phyloP scores from a whole-genome alignment of 192 early-diverging fungal species.

The Gryganskiella cystojenkinii region DNA sequence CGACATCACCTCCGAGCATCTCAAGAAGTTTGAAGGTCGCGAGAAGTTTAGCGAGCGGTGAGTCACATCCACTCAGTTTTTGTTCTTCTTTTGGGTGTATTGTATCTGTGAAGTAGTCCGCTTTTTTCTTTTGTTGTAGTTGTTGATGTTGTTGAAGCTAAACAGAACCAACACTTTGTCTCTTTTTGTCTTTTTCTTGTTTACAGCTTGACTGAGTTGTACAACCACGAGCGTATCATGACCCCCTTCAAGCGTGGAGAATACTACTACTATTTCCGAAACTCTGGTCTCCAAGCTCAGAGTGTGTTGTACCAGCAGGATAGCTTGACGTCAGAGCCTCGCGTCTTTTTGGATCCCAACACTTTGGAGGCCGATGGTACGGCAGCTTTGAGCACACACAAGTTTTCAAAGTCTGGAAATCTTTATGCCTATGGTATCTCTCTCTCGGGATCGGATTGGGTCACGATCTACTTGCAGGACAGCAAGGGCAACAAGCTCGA shows the following conservation, averaged over 20 bases:
- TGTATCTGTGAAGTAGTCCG: too few species aligned
- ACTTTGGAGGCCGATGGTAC: slow-evolving; percentile 69
- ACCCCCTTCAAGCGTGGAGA: slow-evolving; percentile 67
- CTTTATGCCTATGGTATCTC: slow-evolving; percentile 66
- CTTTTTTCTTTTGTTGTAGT: background rate
- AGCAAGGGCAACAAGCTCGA: slow-evolving; percentile 48
- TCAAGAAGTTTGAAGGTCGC: slow-evolving; percentile 54
- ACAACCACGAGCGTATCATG: slow-evolving; percentile 67
- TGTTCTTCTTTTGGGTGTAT: background rate
- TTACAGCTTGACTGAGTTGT: slow-evolving; percentile 62
- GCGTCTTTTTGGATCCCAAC: slow-evolving; percentile 66
- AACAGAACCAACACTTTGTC: background rate
- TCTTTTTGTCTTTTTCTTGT: background rate
- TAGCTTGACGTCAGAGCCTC: slow-evolving; percentile 53
- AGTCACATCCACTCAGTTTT: background rate
- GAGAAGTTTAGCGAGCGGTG: slow-evolving; percentile 50
- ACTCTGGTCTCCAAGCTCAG: slow-evolving; percentile 70
- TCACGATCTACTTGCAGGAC: slow-evolving; percentile 63
- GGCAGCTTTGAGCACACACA: slow-evolving; percentile 56
- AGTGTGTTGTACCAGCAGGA: slow-evolving; percentile 66
- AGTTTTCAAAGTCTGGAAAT: slow-evolving; percentile 68
- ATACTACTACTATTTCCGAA: slow-evolving; percentile 74
- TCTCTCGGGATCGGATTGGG: slow-evolving; percentile 77
- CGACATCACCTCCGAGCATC: slow-evolving; percentile 55
- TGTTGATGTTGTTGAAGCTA: background rate